These are phyloP conservation scores for Elongisporangium prolatum DNA, from an alignment of 352 stramenopile genomes.

Conservation along the genomic window DNA sequence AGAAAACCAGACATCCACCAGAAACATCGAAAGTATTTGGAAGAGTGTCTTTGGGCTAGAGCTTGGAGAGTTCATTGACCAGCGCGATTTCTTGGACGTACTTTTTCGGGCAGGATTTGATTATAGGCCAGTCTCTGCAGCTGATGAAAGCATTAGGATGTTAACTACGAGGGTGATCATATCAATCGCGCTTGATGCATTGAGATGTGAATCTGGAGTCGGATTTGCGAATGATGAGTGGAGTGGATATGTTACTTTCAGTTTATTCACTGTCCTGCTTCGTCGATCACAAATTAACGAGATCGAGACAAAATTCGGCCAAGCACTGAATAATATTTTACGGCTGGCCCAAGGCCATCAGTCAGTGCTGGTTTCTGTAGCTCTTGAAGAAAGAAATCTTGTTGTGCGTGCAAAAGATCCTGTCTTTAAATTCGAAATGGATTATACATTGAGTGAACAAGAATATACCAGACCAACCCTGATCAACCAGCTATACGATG, in stretches of 20 bases:
- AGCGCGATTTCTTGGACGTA: constrained; percentile 40
- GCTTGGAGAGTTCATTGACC: constrained; percentile 20
- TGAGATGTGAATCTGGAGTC: constrained; percentile 25
- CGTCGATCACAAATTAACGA: constrained; percentile 35
- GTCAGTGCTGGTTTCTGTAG: constrained; percentile 36
- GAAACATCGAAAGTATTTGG: constrained; percentile 36
- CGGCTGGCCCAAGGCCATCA: constrained; percentile 38
- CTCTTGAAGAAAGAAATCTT: constrained; percentile 22
- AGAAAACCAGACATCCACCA: constrained; percentile 23
- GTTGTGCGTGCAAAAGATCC: constrained; percentile 46
- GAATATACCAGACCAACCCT: constrained; percentile 35
- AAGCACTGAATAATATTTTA: constrained; percentile 32
- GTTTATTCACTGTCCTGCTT: constrained; percentile 43
- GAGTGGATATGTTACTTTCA: constrained; percentile 22
- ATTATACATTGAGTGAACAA: constrained; percentile 39
- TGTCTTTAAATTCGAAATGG: constrained; percentile 47
- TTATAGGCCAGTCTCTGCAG: neutral
- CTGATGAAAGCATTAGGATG: constrained; percentile 2
- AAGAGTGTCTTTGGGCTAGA: constrained; percentile 33
- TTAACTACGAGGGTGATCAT: constrained; percentile 36
- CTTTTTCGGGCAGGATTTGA: constrained; percentile 33
- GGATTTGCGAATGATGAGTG: constrained; percentile 12
- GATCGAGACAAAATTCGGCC: constrained; percentile 44
- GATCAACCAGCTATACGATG: neutral
- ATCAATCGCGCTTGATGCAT: constrained; percentile 33